Evolutionary conservation across 2,329 filamentous ascomycete genomes (phyloP).

Genomic region (Apiospora malaysiana): DNA sequence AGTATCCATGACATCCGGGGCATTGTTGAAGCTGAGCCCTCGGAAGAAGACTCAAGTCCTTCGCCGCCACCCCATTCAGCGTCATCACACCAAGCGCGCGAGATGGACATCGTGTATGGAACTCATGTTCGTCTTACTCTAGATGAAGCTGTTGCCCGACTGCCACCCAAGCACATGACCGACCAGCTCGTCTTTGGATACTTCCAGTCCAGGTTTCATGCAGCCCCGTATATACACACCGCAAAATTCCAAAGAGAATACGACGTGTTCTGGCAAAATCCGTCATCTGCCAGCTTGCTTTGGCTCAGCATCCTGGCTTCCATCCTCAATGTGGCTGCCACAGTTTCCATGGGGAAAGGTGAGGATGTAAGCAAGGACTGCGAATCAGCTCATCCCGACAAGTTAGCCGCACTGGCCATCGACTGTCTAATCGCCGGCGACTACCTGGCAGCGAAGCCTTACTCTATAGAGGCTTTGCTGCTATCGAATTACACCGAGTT

Average conservation of each 20-base stretch:
- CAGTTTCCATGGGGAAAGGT: conserved; percentile 42
- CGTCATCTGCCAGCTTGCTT: conserved; percentile 47
- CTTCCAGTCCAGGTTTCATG: conserved; percentile 41
- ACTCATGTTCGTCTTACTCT: conserved; percentile 37
- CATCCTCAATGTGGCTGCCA: conserved; percentile 48
- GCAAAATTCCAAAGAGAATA: conserved; percentile 55
- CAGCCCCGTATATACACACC: conserved; percentile 43
- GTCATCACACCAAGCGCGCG: conserved; percentile 27
- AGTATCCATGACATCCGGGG: conserved; percentile 44
- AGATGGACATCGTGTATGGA: conserved; percentile 39
- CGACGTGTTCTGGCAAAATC: conserved; percentile 52
- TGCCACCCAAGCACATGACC: conserved; percentile 39
- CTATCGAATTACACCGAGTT: conserved; percentile 51
- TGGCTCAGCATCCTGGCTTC: conserved; percentile 60
- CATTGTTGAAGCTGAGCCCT: conserved; percentile 36
- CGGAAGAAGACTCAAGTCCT: conserved; percentile 33
- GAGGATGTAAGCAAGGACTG: conserved; percentile 32
- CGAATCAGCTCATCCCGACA: conserved; percentile 35
- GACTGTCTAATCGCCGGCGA: conserved; percentile 55
- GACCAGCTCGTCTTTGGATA: conserved; percentile 43
- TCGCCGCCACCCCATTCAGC: conserved; percentile 34
- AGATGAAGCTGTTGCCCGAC: conserved; percentile 39
- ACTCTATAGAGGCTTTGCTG: conserved; percentile 56
- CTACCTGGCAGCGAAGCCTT: conserved; percentile 51
- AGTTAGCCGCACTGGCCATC: conserved; percentile 45